These are phyloP conservation scores for Pneumocystis canis DNA, from an alignment of 1,139 yeast genomes.

Conservation along the genomic window DNA sequence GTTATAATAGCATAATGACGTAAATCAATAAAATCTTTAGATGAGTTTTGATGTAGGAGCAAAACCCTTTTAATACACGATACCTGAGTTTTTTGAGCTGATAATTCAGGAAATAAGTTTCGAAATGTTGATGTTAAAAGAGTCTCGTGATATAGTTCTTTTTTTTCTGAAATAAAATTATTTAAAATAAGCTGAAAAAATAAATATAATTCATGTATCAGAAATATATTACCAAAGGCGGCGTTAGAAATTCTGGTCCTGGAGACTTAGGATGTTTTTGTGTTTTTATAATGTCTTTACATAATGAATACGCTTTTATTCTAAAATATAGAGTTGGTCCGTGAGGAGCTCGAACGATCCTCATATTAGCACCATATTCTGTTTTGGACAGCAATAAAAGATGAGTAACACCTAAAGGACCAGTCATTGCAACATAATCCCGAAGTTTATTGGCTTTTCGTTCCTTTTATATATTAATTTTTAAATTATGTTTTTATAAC, in stretches of 20 bases:
- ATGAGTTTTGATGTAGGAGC: conserved; percentile 45
- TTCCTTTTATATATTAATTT: conserved; percentile 29
- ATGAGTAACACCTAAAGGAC: conserved; percentile 87
- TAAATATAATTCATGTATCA: conserved; percentile 46
- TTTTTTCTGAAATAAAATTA: conserved; percentile 17
- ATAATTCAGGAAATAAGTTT: conserved; percentile 88
- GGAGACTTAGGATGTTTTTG: conserved; percentile 58
- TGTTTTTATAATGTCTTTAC: conserved; percentile 63
- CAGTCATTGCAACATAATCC: conserved; percentile 92
- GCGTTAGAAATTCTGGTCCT: conserved; percentile 48
- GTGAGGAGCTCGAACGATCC: conserved; percentile 76
- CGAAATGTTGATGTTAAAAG: conserved; percentile 81
- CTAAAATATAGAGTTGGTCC: conserved; percentile 88
- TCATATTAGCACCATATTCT: conserved; percentile 59
- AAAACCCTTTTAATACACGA: conserved; percentile 68
- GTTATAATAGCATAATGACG: conserved; percentile 88
- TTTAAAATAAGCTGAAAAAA: conserved; percentile 16
- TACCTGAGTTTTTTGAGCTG: conserved; percentile 63
- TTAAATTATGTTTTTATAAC: not conserved
- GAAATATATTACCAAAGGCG: conserved; percentile 84
- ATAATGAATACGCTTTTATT: conserved; percentile 60
- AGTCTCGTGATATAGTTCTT: conserved; percentile 36
- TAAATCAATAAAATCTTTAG: conserved; percentile 53
- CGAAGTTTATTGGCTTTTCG: conserved; percentile 72
- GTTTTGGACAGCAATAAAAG: conserved; percentile 75